phyloP scores from a whole-genome alignment of 257 asterid species.

The Paraleonurus japonicus region DNA sequence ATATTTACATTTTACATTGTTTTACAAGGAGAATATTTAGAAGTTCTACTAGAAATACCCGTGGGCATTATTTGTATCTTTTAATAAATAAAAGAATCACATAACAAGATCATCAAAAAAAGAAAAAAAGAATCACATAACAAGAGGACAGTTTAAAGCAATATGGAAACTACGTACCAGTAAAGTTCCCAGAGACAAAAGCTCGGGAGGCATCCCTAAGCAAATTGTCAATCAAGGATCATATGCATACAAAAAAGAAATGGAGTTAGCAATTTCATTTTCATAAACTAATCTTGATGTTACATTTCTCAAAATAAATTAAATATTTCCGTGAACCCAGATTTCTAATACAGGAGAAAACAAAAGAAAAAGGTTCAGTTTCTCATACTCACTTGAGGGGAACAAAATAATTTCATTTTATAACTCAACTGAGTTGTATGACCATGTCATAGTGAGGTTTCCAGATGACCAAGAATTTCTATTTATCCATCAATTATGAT shows the following conservation, averaged over 20 bases:
- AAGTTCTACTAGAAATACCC: neutral
- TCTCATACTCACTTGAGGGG: neutral
- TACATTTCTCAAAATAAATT: constrained; percentile 1
- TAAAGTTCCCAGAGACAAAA: constrained; percentile 88
- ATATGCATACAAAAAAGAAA: neutral
- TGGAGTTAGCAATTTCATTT: constrained; percentile 13
- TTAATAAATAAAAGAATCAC: neutral
- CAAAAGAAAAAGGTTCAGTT: neutral
- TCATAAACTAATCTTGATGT: neutral
- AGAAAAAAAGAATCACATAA: neutral
- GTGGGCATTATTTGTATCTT: neutral
- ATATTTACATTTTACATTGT: neutral
- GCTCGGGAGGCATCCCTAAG: constrained; percentile 96
- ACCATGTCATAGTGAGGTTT: neutral
- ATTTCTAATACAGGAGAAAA: neutral
- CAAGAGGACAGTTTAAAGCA: neutral
- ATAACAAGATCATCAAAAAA: no score
- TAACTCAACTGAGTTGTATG: neutral
- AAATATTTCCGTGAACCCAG: neutral
- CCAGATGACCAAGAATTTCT: neutral
- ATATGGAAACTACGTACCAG: constrained; percentile 46
- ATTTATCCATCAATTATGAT: neutral
- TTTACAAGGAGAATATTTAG: neutral
- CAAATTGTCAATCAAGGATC: constrained; percentile 18
- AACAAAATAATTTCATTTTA: neutral